Evolutionary conservation across 1,284 basidiomycete species (phyloP).

Genomic region (Mycena citricolor): DNA sequence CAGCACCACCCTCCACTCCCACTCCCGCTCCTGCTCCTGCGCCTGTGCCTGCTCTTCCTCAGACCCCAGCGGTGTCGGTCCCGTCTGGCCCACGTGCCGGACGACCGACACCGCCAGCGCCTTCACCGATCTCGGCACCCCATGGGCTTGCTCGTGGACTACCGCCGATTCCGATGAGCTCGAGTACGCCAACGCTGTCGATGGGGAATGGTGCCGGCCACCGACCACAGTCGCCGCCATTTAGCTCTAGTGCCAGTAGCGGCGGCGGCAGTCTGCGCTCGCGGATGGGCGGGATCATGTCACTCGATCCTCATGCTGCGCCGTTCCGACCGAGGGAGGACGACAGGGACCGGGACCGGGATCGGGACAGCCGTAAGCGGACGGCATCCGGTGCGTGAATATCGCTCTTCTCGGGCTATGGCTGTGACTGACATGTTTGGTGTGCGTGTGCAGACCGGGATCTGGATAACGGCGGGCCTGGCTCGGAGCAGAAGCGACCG

Average conservation of each 20-base stretch:
- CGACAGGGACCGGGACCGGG: slow-evolving; percentile 62
- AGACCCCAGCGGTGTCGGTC: no score
- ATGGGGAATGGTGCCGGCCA: slow-evolving; percentile 24
- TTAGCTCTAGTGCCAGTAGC: slow-evolving; percentile 27
- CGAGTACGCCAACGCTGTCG: no score
- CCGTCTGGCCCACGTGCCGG: no score
- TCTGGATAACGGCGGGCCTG: slow-evolving; percentile 32
- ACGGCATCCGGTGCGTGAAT: slow-evolving; percentile 57
- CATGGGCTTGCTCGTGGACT: no score
- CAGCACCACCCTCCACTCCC: no score
- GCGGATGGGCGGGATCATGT: slow-evolving; percentile 67
- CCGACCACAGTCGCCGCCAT: slow-evolving; percentile 22
- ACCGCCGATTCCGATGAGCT: no score
- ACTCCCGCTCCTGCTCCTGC: no score
- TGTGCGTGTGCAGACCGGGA: slow-evolving; percentile 33
- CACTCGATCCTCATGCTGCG: no score
- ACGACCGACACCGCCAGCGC: no score
- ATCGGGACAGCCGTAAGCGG: slow-evolving; percentile 67
- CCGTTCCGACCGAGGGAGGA: no score
- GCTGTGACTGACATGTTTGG: background rate
- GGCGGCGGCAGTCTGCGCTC: slow-evolving; percentile 55
- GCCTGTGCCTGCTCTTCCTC: no score
- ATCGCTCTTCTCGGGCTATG: background rate
- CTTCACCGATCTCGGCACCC: no score
- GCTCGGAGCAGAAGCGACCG: slow-evolving; percentile 13